Conservation (phyloP, 305 asterid species). For the Fraxinus sp. region DNA sequence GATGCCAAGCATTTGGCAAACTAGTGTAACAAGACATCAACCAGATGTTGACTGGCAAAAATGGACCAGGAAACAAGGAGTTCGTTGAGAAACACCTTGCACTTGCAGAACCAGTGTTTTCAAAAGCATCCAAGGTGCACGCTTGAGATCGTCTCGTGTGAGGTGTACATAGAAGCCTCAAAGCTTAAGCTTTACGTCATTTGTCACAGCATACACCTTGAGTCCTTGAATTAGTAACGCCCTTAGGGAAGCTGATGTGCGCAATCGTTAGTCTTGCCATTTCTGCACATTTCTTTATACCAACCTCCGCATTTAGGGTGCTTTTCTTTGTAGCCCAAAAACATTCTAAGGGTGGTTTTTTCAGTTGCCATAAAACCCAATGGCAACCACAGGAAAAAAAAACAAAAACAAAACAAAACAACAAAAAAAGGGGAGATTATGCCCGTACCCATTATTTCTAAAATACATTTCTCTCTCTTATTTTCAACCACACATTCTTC, state of each 20-base stretch:
- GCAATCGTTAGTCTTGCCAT: not conserved
- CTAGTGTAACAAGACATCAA: not conserved
- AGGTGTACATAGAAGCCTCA: not conserved
- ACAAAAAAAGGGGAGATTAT: not conserved
- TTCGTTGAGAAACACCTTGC: not conserved
- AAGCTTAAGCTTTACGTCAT: not conserved
- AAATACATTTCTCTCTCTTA: not conserved
- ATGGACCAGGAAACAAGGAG: constrained; percentile 5
- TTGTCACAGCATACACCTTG: not conserved
- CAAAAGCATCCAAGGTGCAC: not conserved
- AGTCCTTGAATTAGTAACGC: not conserved
- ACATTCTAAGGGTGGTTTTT: not conserved
- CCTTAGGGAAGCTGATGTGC: not conserved
- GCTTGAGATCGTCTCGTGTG: not conserved
- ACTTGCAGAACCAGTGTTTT: not conserved
- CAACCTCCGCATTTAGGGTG: not conserved
- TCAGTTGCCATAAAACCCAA: not conserved
- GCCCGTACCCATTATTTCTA: not conserved
- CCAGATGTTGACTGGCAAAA: not conserved
- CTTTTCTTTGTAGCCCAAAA: not conserved
- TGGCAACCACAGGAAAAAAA: not conserved
- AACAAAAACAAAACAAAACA: not conserved
- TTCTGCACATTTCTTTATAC: not conserved
- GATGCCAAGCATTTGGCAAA: constrained; percentile 16
- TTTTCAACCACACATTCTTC: not conserved